Conservation (phyloP, 2,329 filamentous ascomycete species). For the Scytalidium lignicola region DNA sequence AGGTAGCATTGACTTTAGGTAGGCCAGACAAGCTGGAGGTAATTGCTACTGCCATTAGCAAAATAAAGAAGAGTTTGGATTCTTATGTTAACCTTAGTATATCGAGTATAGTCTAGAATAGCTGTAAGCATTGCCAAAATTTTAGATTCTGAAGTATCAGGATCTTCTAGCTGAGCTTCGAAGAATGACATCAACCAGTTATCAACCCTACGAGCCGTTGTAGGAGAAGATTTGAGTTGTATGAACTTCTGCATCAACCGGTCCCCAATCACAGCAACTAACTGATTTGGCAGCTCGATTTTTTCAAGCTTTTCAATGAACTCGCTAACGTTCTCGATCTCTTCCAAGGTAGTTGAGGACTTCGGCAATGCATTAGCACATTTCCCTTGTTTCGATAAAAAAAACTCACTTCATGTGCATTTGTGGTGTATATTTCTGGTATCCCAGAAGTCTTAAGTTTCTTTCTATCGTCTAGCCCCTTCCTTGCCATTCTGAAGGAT, state of each 20-base stretch:
- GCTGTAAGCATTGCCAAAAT: conserved; percentile 51
- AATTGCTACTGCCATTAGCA: conserved; percentile 24
- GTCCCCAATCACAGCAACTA: conserved; percentile 71
- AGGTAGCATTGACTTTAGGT: conserved; percentile 47
- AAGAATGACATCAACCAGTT: conserved; percentile 55
- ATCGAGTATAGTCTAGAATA: conserved; percentile 49
- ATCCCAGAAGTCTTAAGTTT: conserved; percentile 48
- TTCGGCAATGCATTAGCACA: conserved; percentile 31
- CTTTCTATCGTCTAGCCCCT: conserved; percentile 38
- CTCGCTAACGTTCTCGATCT: conserved; percentile 65
- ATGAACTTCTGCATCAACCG: conserved; percentile 74
- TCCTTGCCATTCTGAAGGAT: conserved; percentile 61
- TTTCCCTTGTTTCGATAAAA: conserved; percentile 7
- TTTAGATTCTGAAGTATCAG: conserved; percentile 42
- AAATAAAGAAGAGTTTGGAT: conserved; percentile 1
- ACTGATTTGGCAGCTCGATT: conserved; percentile 76
- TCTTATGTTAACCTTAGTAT: conserved; percentile 44
- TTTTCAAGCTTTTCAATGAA: conserved; percentile 71
- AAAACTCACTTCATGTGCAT: conserved; percentile 57
- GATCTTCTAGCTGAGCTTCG: conserved; percentile 47
- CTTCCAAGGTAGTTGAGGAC: conserved; percentile 66
- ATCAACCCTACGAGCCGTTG: conserved; percentile 46
- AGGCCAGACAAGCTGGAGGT: conserved; percentile 37
- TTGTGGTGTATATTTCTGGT: conserved; percentile 68
- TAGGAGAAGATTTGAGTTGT: conserved; percentile 53